Percentiles rank a stretch among this genome's conserved stretches.
These are phyloP conservation scores for Coemansia aciculifera DNA, from an alignment of 192 early-diverging fungal species.

Conservation along the genomic window DNA sequence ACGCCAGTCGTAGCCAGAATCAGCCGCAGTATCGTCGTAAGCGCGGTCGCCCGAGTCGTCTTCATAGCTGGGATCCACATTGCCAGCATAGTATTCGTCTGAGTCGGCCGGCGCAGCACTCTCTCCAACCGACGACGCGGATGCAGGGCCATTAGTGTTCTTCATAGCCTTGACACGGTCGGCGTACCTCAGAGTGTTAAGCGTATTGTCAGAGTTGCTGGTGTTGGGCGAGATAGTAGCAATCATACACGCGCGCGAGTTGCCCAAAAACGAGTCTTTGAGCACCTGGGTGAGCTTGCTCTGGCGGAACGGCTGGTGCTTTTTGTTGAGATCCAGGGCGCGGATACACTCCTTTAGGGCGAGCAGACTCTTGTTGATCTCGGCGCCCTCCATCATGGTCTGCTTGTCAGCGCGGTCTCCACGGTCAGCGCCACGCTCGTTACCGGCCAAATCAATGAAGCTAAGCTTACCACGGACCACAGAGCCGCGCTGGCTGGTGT, in stretches of 20 bases:
- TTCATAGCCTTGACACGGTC: conserved; percentile 70
- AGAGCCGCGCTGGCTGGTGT: conserved; percentile 35
- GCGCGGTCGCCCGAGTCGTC: conserved; percentile 47
- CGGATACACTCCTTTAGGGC: conserved; percentile 99
- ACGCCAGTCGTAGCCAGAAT: conserved; percentile 8
- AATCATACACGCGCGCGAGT: conserved; percentile 98
- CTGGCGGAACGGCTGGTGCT: conserved; percentile 96
- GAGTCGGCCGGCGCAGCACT: conserved; percentile 30
- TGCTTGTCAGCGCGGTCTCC: conserved; percentile 86
- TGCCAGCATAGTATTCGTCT: conserved; percentile 35
- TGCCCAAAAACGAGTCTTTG: conserved; percentile 97
- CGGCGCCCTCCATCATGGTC: conserved; percentile 97
- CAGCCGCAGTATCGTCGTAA: conserved; percentile 15
- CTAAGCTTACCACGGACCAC: conserved; percentile 83
- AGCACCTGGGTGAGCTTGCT: conserved; percentile 96
- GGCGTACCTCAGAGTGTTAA: conserved; percentile 97
- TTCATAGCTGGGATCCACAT: conserved; percentile 43
- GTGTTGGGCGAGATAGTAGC: conserved; percentile 96
- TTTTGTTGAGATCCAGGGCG: conserved; percentile 91
- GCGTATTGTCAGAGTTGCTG: conserved; percentile 92
- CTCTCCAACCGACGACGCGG: conserved; percentile 25
- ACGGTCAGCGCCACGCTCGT: conserved; percentile 95
- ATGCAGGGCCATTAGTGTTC: conserved; percentile 12
- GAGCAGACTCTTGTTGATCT: conserved; percentile 98
- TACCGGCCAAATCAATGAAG: conserved; percentile 98